Evolutionary conservation across 495 filamentous ascomycete genomes (phyloP).

Genomic region (Neurospora sp.): DNA sequence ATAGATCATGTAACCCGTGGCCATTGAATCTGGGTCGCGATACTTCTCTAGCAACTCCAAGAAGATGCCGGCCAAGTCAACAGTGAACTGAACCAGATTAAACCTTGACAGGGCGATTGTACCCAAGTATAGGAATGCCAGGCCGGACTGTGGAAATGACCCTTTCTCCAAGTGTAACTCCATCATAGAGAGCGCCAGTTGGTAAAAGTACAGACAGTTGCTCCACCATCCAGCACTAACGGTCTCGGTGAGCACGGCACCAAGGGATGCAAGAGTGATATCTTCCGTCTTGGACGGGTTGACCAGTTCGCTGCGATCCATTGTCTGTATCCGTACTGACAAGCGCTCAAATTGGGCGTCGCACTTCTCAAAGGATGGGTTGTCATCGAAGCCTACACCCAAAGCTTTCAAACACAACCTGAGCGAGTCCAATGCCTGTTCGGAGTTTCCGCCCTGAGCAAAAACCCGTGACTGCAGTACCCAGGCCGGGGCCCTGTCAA

Average conservation of each 20-base stretch:
- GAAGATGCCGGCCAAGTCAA: slow-evolving; percentile 52
- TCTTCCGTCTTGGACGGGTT: slow-evolving; percentile 43
- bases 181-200: slow-evolving; percentile 61
- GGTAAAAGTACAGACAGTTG: slow-evolving; percentile 64
- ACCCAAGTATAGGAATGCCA: slow-evolving; percentile 66
- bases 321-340: slow-evolving; percentile 45
- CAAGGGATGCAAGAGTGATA: slow-evolving; percentile 50
- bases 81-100: slow-evolving; percentile 58
- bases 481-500: slow-evolving; percentile 70
- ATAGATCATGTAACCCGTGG: slow-evolving; percentile 61
- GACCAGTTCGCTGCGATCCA: slow-evolving; percentile 45
- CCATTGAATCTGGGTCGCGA: slow-evolving; percentile 58
- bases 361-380: slow-evolving; percentile 62
- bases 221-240: slow-evolving; percentile 78
- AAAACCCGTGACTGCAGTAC: slow-evolving; percentile 69
- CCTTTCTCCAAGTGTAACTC: slow-evolving; percentile 55
- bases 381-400: slow-evolving; percentile 51
- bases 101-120: slow-evolving; percentile 65
- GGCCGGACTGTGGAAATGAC: slow-evolving; percentile 61
- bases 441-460: slow-evolving; percentile 59
- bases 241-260: slow-evolving; percentile 66
- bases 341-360: slow-evolving; percentile 59
- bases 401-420: slow-evolving; percentile 58
- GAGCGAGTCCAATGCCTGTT: slow-evolving; percentile 55
- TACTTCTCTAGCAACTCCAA: slow-evolving; percentile 56